phyloP scores from a whole-genome alignment of 163 green algal genomes.

The Scenedesmus sp. region DNA sequence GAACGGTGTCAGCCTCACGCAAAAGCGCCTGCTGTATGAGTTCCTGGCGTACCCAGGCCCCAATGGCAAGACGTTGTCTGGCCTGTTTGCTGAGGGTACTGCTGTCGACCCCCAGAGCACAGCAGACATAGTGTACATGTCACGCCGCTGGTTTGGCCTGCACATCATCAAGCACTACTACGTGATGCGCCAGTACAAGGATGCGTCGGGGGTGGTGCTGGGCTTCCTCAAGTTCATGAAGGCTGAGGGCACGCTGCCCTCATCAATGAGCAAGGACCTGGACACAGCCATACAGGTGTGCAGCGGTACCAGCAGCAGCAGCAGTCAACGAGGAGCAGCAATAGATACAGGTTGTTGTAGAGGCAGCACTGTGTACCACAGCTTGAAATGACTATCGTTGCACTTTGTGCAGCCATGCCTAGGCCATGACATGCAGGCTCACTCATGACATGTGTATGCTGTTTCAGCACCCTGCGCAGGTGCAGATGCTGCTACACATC shows the following conservation, averaged over 20 bases:
- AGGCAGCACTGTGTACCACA: neutral
- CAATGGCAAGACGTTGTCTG: constrained; percentile 37
- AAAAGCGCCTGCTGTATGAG: constrained; percentile 44
- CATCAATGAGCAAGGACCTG: constrained; percentile 3
- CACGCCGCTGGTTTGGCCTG: constrained; percentile 4
- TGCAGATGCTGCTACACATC: neutral
- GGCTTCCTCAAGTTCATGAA: constrained; percentile 37
- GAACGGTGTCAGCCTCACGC: neutral
- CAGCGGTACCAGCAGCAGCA: neutral
- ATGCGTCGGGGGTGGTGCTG: neutral
- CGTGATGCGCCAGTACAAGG: constrained; percentile 49
- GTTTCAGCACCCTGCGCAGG: neutral
- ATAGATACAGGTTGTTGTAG: neutral
- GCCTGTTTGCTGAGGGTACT: constrained; percentile 26
- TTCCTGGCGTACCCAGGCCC: constrained; percentile 31
- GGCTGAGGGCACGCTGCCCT: neutral
- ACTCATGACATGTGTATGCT: neutral
- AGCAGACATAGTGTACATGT: constrained; percentile 40
- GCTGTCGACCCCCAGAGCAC: neutral
- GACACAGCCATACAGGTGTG: constrained; percentile 38
- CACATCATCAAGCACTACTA: constrained; percentile 55
- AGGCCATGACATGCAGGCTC: neutral
- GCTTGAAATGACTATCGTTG: neutral
- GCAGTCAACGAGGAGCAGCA: neutral
- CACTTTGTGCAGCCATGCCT: neutral